Evolutionary conservation across 495 filamentous ascomycete genomes (phyloP).

Genomic region (Apodospora peruviana): DNA sequence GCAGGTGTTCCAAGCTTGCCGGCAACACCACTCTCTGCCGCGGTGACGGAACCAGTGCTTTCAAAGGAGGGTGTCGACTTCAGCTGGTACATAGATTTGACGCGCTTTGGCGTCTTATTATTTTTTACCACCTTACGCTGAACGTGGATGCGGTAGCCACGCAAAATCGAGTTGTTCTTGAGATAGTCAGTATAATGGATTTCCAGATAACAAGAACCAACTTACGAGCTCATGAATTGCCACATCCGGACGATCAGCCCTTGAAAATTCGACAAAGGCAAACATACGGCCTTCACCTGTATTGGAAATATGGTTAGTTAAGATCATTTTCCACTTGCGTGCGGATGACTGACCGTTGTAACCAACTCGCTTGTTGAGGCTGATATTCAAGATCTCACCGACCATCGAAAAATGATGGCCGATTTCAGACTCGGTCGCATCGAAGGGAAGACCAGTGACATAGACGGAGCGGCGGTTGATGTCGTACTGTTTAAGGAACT

Average conservation of each 20-base stretch:
- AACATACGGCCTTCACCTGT: slow-evolving; percentile 28
- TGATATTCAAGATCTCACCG: slow-evolving; percentile 37
- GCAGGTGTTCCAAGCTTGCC: too few relatives aligned
- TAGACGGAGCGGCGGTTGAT: slow-evolving; percentile 47
- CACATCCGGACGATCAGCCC: slow-evolving; percentile 25
- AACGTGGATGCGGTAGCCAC: slow-evolving; percentile 8
- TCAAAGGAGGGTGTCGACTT: too few relatives aligned
- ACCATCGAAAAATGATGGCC: slow-evolving; percentile 29
- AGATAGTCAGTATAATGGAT: slow-evolving; percentile 4
- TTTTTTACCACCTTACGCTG: slow-evolving; percentile 14
- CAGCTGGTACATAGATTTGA: slow-evolving; percentile 9
- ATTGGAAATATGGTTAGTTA: slow-evolving; percentile 11
- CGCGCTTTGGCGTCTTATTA: slow-evolving; percentile 3
- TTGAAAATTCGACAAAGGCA: slow-evolving; percentile 49
- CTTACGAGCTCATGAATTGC: slow-evolving; percentile 30
- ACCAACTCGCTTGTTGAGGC: too few relatives aligned
- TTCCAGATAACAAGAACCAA: background rate
- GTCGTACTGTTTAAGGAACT: slow-evolving; percentile 36
- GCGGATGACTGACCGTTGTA: too few relatives aligned
- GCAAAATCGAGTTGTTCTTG: slow-evolving; percentile 1
- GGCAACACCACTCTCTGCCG: too few relatives aligned
- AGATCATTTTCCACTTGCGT: background rate
- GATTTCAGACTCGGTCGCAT: slow-evolving; percentile 32
- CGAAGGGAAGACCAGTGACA: slow-evolving; percentile 42
- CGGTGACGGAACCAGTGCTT: too few relatives aligned